Percentiles rank a stretch among this genome's conserved stretches.
Evolutionary conservation across 225 moss, liverwort and hornwort species (phyloP).

Genomic region (Sphagnum tenellum): DNA sequence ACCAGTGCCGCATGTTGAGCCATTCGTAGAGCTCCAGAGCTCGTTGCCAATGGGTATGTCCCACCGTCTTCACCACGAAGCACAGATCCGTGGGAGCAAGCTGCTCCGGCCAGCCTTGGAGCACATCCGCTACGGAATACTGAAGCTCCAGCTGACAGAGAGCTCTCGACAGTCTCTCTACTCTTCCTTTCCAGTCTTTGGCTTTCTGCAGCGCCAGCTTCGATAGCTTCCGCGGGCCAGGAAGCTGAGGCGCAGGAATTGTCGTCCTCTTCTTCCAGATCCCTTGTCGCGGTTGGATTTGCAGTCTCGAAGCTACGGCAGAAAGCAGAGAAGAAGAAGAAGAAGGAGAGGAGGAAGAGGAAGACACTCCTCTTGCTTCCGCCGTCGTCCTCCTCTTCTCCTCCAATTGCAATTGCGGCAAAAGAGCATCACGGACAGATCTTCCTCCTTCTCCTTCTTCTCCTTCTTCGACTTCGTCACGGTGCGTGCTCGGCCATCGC

Average conservation of each 20-base stretch:
- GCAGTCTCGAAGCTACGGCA: neutral
- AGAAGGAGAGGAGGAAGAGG: too few species aligned
- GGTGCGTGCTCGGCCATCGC: slow-evolving; percentile 38
- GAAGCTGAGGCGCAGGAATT: slow-evolving; percentile 20
- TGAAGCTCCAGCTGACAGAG: slow-evolving; percentile 47
- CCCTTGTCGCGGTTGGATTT: neutral
- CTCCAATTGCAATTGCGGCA: neutral
- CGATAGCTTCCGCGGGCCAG: slow-evolving; percentile 37
- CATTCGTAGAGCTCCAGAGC: slow-evolving; percentile 90
- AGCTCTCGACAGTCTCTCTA: slow-evolving; percentile 52
- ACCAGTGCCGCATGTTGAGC: slow-evolving; percentile 83
- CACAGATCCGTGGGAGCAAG: slow-evolving; percentile 74
- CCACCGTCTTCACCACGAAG: slow-evolving; percentile 66
- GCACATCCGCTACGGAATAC: slow-evolving; percentile 61
- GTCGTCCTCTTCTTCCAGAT: slow-evolving; percentile 22
- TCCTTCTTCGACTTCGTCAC: neutral
- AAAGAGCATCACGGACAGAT: neutral
- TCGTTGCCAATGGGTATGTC: slow-evolving; percentile 65
- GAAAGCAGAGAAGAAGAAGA: too few species aligned
- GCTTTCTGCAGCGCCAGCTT: slow-evolving; percentile 70
- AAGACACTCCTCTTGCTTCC: neutral
- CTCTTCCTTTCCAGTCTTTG: slow-evolving; percentile 69
- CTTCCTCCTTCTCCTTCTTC: too few species aligned
- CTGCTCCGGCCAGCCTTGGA: slow-evolving; percentile 79
- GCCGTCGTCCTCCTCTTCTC: slow-evolving; percentile 1